phyloP scores from a whole-genome alignment of 2,329 filamentous ascomycete species.

The Leptographium flavum region DNA sequence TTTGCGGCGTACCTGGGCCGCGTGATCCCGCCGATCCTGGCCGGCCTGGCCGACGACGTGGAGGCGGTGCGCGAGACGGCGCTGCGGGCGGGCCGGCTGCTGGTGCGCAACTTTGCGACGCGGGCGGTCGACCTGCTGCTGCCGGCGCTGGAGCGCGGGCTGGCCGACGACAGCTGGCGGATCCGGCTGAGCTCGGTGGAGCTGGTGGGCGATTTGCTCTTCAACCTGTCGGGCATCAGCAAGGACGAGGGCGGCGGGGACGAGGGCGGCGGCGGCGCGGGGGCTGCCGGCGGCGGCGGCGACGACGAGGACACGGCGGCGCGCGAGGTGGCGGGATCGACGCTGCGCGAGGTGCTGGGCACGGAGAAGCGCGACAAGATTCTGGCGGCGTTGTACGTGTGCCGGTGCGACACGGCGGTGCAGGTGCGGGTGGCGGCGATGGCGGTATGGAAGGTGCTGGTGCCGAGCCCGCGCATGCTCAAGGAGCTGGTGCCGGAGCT shows the following conservation, averaged over 20 bases:
- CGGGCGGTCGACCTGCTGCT: constrained; percentile 87
- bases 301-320: constrained; percentile 56
- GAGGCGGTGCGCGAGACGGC: constrained; percentile 97
- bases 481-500: constrained; percentile 93
- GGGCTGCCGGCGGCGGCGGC: constrained; percentile 54
- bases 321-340: constrained; percentile 68
- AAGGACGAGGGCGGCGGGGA: constrained; percentile 41
- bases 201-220: constrained; percentile 87
- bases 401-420: constrained; percentile 88
- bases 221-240: constrained; percentile 92
- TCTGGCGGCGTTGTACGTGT: constrained; percentile 92
- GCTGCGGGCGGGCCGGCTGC: constrained; percentile 75
- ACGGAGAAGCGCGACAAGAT: constrained; percentile 96
- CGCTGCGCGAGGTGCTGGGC: constrained; percentile 85
- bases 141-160: constrained; percentile 85
- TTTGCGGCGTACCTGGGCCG: constrained; percentile 91
- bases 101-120: constrained; percentile 97
- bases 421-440: constrained; percentile 82
- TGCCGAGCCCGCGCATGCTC: constrained; percentile 79
- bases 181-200: constrained; percentile 98
- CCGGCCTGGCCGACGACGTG: constrained; percentile 86
- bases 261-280: constrained; percentile 58
- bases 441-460: constrained; percentile 91
- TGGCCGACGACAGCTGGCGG: constrained; percentile 94
- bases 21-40: constrained; percentile 89